Base-by-base conservation (phyloP, 2,329 filamentous ascomycete genomes). In the Ophiostoma tasmaniense region DNA sequence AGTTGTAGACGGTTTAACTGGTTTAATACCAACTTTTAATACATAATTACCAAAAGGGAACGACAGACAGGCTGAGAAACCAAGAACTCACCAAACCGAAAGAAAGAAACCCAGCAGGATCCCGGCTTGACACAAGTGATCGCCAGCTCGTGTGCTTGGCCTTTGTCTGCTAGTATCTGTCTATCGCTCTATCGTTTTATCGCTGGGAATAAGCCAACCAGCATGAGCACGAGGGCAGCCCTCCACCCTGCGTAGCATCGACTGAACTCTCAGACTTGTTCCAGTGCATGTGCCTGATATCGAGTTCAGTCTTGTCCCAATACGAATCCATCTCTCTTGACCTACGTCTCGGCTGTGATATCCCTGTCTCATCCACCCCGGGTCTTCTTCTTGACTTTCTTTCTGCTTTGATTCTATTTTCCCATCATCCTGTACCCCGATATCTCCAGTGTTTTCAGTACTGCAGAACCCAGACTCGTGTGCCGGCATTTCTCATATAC, bases 181-280 rank as follows among this genome's bases (percentile, higher is more conserved):
- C 13, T 55, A 39, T 39, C 37, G 10, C n/a, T 25, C 13, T 55
- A 39, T 39, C 37, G 37, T 39, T 55, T 25, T 55, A 25, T 33
- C 30, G 42, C 17, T 45, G 42, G 42, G 17, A n/a, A 20, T n/a
- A 45, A 45, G 20, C 42, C 42, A 45, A 20, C 5, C 14, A 39
- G 17, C 69, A 70, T 37, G 70, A 67, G 69, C 68, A 71, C 70
- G 70, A 71, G 70, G 68, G 67, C 64, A 64, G 66, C 50, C 7
- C 42, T 35, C 17, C 25, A 35, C 61, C 61, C 25, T 59, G 13
- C 52, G 55, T 61, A 17, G 25, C 25, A 30, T 30, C 20, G 30
- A 62, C 33, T 4, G 33, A 33, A 33, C 30, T 35, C 61, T 61
- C 25, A 30, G 14, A 30, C 11, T 30, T 25, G 6, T 50, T 20